phyloP scores from a whole-genome alignment of 805 yeast genomes.

The Ogataea methylovora region DNA sequence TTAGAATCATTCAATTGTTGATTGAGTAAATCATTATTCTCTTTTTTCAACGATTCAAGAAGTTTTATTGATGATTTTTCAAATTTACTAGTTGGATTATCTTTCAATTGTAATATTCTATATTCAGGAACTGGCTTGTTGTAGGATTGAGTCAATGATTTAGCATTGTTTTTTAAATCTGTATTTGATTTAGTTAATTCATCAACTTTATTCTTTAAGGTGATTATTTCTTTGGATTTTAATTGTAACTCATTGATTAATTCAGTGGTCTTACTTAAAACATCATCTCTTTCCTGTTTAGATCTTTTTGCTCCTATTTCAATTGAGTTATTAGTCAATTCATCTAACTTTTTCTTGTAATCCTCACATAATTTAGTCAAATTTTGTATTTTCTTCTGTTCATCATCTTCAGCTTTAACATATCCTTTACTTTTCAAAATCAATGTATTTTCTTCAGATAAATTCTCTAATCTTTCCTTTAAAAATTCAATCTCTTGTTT shows the following conservation, averaged over 20 bases:
- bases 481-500: conserved; percentile 12
- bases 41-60: conserved; percentile 43
- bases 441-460: conserved; percentile 10
- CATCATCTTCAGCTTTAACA: neutral
- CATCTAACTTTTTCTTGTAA: neutral
- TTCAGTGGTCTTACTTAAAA: neutral
- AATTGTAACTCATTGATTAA: neutral
- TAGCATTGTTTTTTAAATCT: conserved; percentile 16
- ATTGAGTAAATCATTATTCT: conserved; percentile 48
- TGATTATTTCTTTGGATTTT: neutral
- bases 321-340: neutral
- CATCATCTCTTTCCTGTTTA: neutral
- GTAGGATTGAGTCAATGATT: neutral
- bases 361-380: neutral
- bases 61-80: conserved; percentile 51
- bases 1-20: conserved; percentile 5
- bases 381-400: too few species aligned
- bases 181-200: conserved; percentile 6
- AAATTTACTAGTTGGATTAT: conserved; percentile 56
- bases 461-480: conserved; percentile 12
- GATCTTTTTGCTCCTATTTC: neutral
- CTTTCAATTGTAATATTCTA: conserved; percentile 53
- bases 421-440: conserved; percentile 4
- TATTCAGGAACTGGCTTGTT: conserved; percentile 13
- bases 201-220: conserved; percentile 12